Base-by-base conservation (phyloP, 352 stramenopile genomes). In the Globisporangium solare region DNA sequence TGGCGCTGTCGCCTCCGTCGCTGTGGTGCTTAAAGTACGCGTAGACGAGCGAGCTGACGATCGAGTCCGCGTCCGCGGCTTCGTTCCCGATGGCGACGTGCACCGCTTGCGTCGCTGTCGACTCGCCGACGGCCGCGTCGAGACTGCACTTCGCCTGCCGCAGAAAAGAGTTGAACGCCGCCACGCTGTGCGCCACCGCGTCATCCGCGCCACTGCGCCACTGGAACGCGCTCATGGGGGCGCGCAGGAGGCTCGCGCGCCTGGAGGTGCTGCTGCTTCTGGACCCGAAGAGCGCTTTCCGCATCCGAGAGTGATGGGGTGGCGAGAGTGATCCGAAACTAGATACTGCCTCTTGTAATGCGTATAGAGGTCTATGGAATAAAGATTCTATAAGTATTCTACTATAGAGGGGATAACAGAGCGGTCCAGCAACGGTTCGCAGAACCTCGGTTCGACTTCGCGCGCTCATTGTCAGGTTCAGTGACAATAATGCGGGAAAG, bases 41-140 rank as follows among this genome's bases (percentile, higher is more conserved):
- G 65, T 88, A 83, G 11, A 80, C 67, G 11, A 94, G 52, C 15
- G 79, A 83, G 67, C 81, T 94, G 13, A 94, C 68, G 64, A 94
- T 91, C 18, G 83, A 94, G 64, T 94, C 83, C 13, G 83, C 83
- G 60, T 94, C 81, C 8, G 79, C 78, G 14, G 83, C 81, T 58
- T 94, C 83, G 53, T 94, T 94, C 51, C 83, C 83, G 37, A 92
- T 78, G 49, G 89, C 56, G 6, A 91, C 71, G 57, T 88, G 76
- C 35, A 94, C 60, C 7, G 48, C 59, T 4, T 14, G 51, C 3
- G 17, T 12, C 5, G 13, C 0, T 14, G 14, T 20, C 20, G 21
- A 47, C 27, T 21, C 10, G 0, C 42, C 20, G 3, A 70, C 15
- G 10, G 50, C 11, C 2, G 56, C 47, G 15, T 47, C 17, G 6